Conservation (phyloP, 2,329 filamentous ascomycete species). For the Aureobasidium musti region DNA sequence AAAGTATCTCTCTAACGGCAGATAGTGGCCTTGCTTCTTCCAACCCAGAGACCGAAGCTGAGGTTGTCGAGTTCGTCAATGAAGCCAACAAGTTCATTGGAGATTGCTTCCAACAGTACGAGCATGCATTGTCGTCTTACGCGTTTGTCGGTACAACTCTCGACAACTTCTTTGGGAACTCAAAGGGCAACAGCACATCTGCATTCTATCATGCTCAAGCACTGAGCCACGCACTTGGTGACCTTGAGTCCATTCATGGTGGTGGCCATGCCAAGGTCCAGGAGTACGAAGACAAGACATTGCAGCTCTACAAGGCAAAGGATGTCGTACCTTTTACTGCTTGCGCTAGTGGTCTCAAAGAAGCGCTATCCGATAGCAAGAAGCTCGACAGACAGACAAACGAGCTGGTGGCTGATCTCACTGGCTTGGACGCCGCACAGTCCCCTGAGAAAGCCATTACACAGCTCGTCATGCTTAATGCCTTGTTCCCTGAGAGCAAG, state of each 20-base stretch:
- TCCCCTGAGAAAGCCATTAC: constrained; percentile 44
- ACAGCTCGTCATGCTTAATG: constrained; percentile 57
- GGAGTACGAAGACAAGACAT: constrained; percentile 43
- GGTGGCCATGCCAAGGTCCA: constrained; percentile 43
- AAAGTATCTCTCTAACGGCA: constrained; percentile 60
- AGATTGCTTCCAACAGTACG: constrained; percentile 28
- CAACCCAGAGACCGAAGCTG: constrained; percentile 44
- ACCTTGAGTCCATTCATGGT: constrained; percentile 48
- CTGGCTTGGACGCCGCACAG: constrained; percentile 53
- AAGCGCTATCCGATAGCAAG: constrained; percentile 52
- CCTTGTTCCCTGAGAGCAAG: constrained; percentile 54
- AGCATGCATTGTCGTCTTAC: constrained; percentile 10
- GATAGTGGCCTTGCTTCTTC: constrained; percentile 54
- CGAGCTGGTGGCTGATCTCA: constrained; percentile 62
- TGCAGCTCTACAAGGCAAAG: constrained; percentile 39
- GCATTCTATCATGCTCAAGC: constrained; percentile 50
- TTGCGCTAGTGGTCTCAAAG: constrained; percentile 52
- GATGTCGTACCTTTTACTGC: constrained; percentile 53
- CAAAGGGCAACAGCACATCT: constrained; percentile 28
- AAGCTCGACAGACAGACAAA: constrained; percentile 58
- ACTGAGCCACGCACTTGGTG: constrained; percentile 42
- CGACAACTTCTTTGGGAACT: constrained; percentile 33
- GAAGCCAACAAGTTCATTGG: constrained; percentile 46
- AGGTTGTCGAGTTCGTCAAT: constrained; percentile 55
- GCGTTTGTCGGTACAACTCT: constrained; percentile 38